A percentile compares a stretch with the other conserved stretches of the same genome.
phyloP scores from a whole-genome alignment of 805 yeast genomes.

The Saturnispora mendoncae region DNA sequence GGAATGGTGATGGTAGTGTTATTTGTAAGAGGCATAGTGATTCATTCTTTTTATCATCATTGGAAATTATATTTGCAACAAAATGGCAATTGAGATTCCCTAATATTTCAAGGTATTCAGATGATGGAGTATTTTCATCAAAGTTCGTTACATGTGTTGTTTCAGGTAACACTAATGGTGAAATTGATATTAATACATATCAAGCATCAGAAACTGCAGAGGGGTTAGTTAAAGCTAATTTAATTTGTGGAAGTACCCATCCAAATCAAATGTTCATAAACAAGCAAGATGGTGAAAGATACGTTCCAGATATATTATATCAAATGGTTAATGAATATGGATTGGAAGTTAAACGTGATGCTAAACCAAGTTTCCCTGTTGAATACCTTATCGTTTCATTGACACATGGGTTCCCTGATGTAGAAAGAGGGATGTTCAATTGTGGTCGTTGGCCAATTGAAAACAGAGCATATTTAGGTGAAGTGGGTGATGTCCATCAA shows the following conservation, averaged over 20 bases:
- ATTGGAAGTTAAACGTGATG: slow-evolving; percentile 75
- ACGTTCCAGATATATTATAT: slow-evolving; percentile 92
- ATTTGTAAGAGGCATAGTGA: slow-evolving; percentile 88
- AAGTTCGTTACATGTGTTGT: slow-evolving; percentile 90
- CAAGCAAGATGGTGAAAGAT: slow-evolving; percentile 60
- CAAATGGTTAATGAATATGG: slow-evolving; percentile 81
- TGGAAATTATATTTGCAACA: slow-evolving; percentile 81
- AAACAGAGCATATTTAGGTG: slow-evolving; percentile 69
- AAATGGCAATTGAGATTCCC: slow-evolving; percentile 61
- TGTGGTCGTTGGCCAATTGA: slow-evolving; percentile 55
- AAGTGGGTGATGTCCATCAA: slow-evolving; percentile 54
- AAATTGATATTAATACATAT: slow-evolving; percentile 83
- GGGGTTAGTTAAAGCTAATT: slow-evolving; percentile 76
- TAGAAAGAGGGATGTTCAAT: slow-evolving; percentile 20
- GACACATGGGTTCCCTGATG: slow-evolving; percentile 86
- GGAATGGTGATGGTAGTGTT: slow-evolving; percentile 80
- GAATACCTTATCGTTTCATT: slow-evolving; percentile 79
- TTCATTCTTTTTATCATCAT: slow-evolving; percentile 80
- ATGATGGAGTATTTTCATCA: slow-evolving; percentile 59
- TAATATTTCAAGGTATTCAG: slow-evolving; percentile 54
- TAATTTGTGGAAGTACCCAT: slow-evolving; percentile 80
- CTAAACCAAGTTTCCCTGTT: slow-evolving; percentile 89
- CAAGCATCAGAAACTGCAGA: slow-evolving; percentile 87
- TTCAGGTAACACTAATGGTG: slow-evolving; percentile 81
- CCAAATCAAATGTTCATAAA: slow-evolving; percentile 81